Base-by-base conservation (phyloP, 2,329 filamentous ascomycete species). In the Rosellinia necatrix region DNA sequence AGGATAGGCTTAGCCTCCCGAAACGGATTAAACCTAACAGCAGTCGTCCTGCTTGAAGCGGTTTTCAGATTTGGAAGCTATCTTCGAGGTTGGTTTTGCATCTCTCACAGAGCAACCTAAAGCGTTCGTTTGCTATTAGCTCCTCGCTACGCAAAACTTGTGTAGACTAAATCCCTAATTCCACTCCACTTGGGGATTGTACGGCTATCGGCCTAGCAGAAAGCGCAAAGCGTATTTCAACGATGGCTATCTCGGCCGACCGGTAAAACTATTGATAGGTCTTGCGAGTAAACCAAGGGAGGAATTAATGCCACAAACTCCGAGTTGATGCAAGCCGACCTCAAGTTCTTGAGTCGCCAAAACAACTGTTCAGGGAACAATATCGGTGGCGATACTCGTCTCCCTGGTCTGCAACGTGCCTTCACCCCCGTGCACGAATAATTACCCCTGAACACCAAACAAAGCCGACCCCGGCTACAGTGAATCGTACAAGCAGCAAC, bases 371-470 rank as follows among this genome's bases (percentile, higher is more conserved):
- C 21, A 8, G 12, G 38, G 8, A 50, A 44, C 44, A 40, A 53
- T 44, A 53, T 40, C 47, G 57, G 46, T 57, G 53, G 51, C 55
- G 56, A 43, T 57, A 47, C 62, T 59, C 50, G 59, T 55, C 52
- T 51, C 47, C 49, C 56, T 43, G 51, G 49, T 47, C 53, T 49
- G 48, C 43, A 48, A 51, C 47, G 24, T 38, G 35, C 56, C 57
- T 53, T 54, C 56, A 46, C 55, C 48, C 48, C 46, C 38, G 43
- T 44, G 48, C 48, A 57, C 58, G 50, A 64, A 63, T 44, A 38
- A 67, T 68, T 64, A 66, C 59, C 59, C 66, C 64, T 53, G 49
- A 70, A 71, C 68, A 69, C 67, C 68, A 61, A 60, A 59, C 62
- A 50, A 60, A 62, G 43, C 55, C 27, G 56, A 58, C 49, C 47